Base-by-base conservation (phyloP, 805 yeast genomes). In the Sugiyamaella mastotermitis region DNA sequence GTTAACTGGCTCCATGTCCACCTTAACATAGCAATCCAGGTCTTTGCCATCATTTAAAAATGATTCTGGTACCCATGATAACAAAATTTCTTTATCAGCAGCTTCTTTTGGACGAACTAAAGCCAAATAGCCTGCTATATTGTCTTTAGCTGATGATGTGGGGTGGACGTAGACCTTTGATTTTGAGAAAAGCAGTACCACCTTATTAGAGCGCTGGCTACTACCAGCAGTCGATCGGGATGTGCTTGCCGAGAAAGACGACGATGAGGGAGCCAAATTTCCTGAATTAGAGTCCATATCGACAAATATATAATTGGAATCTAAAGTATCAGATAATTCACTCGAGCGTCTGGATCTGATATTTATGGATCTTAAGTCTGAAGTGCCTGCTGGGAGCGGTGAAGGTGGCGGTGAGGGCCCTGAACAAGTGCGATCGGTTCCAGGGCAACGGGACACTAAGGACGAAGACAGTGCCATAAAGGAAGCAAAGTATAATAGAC, bases 151-250 rank as follows among this genome's bases (percentile, higher is more conserved):
- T 15, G 78, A 70, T 9, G 73, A 66, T 0, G 92, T 74, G 3
- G 95, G 94, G 58, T 92, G 98, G 3, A 88, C 71, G 57, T 77
- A 87, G 5, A 83, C 92, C 55, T 44, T 18, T 18, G 67, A 59
- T 43, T 66, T 63, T 35, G 62, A 57, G 47, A 62, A 64, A n/a
- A 64, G 45, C 28, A 65, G 53, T 41, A 52, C 54, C 22, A 56
- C 60, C 22, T 48, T 42, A 27, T 6, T 27, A 10, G 17, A 11
- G 9, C 9, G 8, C 9, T n/a, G 9, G 14, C 17, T 10, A 7
- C 17, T 14, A 10, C 26, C n/a, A 10, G 26, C 26, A 10, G 26
- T 23, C n/a, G 26, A 10, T 23, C 11, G 10, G n/a, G 26, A 10
- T 10, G 26, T 23, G 10, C 11, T n/a, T 23, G 26, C 26, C n/a